Percentiles rank a stretch among this genome's conserved stretches.
Evolutionary conservation across 2,329 filamentous ascomycete species (phyloP).

Genomic region (Ceratocystis colombiana): DNA sequence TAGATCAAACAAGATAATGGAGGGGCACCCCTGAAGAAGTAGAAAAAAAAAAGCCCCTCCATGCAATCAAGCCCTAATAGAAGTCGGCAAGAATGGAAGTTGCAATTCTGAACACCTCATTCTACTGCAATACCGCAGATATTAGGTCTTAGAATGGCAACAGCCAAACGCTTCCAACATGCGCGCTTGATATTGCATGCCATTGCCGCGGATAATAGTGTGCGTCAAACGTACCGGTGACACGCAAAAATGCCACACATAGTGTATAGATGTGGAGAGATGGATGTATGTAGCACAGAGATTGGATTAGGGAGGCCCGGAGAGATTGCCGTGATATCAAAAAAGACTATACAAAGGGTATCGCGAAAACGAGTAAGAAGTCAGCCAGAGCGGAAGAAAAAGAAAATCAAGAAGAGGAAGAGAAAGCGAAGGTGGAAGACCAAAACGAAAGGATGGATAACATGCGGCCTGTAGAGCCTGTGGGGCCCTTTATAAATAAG

Average conservation of each 20-base stretch:
- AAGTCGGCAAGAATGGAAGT: neutral
- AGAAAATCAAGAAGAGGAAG: neutral
- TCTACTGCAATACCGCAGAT: neutral
- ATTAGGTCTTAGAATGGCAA: neutral
- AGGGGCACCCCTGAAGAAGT: neutral
- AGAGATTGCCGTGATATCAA: neutral
- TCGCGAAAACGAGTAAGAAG: neutral
- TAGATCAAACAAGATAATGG: neutral
- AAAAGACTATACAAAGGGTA: neutral
- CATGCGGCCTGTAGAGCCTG: neutral
- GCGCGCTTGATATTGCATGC: constrained; percentile 3
- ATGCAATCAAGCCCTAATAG: neutral
- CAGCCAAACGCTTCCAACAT: neutral
- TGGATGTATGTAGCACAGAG: neutral
- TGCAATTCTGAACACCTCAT: neutral
- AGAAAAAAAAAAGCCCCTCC: neutral
- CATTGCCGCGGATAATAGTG: constrained; percentile 1
- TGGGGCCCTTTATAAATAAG: constrained; percentile 8
- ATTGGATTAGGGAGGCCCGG: neutral
- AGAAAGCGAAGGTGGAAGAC: neutral
- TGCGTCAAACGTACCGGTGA: constrained; percentile 56
- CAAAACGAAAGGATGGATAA: neutral
- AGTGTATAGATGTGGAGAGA: constrained; percentile 31
- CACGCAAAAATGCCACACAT: constrained; percentile 99
- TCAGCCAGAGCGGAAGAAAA: neutral